Base-by-base conservation (phyloP, 306 rosid species). In the Corylus heterophylla region DNA sequence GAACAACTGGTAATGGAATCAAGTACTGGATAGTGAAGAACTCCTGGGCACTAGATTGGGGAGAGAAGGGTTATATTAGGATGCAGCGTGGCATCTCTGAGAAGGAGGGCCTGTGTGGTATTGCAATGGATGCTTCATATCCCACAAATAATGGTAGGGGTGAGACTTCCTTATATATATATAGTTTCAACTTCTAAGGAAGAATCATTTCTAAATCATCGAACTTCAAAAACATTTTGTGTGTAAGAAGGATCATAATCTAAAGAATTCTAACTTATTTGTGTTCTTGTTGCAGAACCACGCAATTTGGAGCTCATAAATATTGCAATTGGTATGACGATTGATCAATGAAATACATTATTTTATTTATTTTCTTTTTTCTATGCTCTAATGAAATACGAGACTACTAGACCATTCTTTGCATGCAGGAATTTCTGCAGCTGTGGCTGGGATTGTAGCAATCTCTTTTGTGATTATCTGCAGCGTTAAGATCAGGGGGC, bases 21-120 rank as follows among this genome's bases (percentile, higher is more conserved):
- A 91, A 89, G 75, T 91, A 90, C 70, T 92, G 98, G 98, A 80
- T 22, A 0, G 98, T 92, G 72, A 91, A 85, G 64, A 95, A 95
- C 37, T 95, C 98, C 0, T 95, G 98, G 98, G 98, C 97, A 59
- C 3, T 78, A 0, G 88, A 83, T 71, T 95, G 98, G 98, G 98
- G 98, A 66, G 98, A 95, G 79, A 71, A 84, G 13, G 98, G 98
- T 17, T 95, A 89, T 86, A 83, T 95, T 31, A 85, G 98, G 76
- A 84, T 95, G 89, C 64, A 88, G 64, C 82, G 96, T 7, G 87
- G 71, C 3, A 67, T 84, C 29, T 67, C 89, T 51, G 18, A 74
- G 4, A 45, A 85, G 13, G 79, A 81, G 49, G 98, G 98, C 2
- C 35, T 77, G 16, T 95, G 97, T 73, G 97, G 97, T 78, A 89